phyloP scores from a whole-genome alignment of 495 filamentous ascomycete genomes.

The Coniosporium apollinis region DNA sequence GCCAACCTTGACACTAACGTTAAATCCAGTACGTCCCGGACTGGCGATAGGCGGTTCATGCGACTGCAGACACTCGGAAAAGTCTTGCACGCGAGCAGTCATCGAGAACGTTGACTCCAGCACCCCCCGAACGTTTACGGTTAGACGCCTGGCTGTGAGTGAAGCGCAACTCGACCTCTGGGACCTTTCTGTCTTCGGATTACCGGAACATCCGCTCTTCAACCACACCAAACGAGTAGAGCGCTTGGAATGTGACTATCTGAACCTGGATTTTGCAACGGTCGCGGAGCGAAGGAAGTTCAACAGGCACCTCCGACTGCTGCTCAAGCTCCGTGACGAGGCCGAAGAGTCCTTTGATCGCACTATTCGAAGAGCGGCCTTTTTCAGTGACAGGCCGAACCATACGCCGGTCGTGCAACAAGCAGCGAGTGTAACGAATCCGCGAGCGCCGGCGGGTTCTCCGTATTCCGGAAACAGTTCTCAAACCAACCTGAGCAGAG shows the following conservation, averaged over 20 bases:
- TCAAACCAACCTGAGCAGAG: too few relatives aligned
- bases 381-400: background rate
- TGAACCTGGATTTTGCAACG: background rate
- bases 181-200: background rate
- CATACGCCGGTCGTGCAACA: too few relatives aligned
- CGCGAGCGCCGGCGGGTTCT: too few relatives aligned
- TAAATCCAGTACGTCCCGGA: background rate
- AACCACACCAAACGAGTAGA: background rate
- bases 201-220: background rate
- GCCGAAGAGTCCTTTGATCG: background rate
- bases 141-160: background rate
- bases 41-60: background rate
- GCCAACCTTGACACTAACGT: background rate
- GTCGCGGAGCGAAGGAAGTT: background rate
- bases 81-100: background rate
- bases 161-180: background rate
- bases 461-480: too few relatives aligned
- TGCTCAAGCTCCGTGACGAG: background rate
- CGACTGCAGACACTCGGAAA: background rate
- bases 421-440: too few relatives aligned
- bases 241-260: background rate
- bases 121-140: background rate
- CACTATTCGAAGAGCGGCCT: background rate
- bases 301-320: background rate
- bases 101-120: background rate